phyloP scores from a whole-genome alignment of 306 rosid species.

The Quercus berberidifolia region DNA sequence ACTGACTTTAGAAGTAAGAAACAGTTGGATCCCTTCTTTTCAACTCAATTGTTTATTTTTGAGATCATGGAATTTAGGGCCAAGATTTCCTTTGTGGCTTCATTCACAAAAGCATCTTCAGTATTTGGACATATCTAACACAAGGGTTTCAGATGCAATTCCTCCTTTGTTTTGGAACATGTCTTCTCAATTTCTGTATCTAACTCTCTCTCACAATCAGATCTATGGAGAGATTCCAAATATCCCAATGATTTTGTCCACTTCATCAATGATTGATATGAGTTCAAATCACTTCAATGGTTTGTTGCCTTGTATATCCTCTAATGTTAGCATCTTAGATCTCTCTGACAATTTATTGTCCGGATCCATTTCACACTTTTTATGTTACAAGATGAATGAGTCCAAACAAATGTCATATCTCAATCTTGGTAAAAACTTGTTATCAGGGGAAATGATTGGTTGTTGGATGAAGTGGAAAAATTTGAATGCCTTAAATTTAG shows the following conservation, averaged over 20 bases:
- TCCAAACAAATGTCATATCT: neutral
- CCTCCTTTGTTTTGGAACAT: conserved; percentile 1
- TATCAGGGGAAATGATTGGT: neutral
- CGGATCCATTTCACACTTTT: neutral
- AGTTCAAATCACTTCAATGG: no score
- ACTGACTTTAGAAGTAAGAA: neutral
- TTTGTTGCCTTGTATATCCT: no score
- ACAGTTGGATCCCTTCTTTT: conserved; percentile 15
- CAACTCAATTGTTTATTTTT: accelerated
- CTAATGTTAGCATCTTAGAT: no score
- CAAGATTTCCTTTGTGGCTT: conserved; percentile 21
- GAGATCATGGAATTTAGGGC: conserved; percentile 2
- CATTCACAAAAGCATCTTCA: neutral
- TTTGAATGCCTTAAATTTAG: neutral
- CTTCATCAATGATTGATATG: no score
- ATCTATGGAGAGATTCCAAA: no score
- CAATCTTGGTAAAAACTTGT: neutral
- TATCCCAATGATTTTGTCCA: no score
- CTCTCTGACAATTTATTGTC: no score
- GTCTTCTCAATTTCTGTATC: no score
- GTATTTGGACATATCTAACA: neutral
- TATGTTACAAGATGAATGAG: neutral
- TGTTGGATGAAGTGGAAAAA: conserved; percentile 11
- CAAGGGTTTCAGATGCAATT: neutral
- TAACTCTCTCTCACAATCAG: neutral